A percentile compares a stretch with the other conserved stretches of the same genome.
Conservation (phyloP, 2,329 filamentous ascomycete genomes). For the Talaromyces atroroseus region DNA sequence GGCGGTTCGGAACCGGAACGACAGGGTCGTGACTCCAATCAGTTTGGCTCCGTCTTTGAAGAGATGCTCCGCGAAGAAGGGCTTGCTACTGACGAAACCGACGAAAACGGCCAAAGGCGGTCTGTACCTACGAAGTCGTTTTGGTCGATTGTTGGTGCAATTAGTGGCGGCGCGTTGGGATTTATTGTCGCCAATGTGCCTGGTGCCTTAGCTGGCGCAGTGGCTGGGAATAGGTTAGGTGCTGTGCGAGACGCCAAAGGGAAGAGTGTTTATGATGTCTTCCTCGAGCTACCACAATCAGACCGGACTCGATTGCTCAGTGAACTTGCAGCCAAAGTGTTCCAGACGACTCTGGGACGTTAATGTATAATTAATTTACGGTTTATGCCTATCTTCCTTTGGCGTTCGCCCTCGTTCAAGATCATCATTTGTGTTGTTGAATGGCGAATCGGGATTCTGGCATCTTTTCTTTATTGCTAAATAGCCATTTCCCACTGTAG, state of each 20-base stretch:
- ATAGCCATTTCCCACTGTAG: neutral
- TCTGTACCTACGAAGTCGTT: constrained; percentile 62
- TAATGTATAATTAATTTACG: neutral
- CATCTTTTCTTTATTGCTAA: neutral
- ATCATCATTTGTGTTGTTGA: neutral
- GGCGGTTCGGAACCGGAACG: constrained; percentile 34
- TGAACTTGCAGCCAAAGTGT: constrained; percentile 79
- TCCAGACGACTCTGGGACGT: constrained; percentile 41
- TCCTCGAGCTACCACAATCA: constrained; percentile 74
- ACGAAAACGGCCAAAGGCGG: constrained; percentile 41
- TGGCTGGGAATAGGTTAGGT: constrained; percentile 88
- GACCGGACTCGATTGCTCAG: constrained; percentile 77
- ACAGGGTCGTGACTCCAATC: constrained; percentile 53
- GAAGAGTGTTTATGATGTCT: constrained; percentile 92
- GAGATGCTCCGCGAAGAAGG: constrained; percentile 85
- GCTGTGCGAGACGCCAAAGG: constrained; percentile 83
- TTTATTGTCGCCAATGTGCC: constrained; percentile 94
- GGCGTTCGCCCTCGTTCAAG: neutral
- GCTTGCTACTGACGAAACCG: constrained; percentile 63
- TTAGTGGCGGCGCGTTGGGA: constrained; percentile 83
- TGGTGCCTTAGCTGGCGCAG: constrained; percentile 80
- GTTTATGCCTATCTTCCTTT: neutral
- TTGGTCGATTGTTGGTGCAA: constrained; percentile 78
- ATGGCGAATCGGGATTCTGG: neutral
- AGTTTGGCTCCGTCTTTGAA: constrained; percentile 85